Evolutionary conservation across 805 yeast species (phyloP).

Genomic region (Spathaspora gorwiae): DNA sequence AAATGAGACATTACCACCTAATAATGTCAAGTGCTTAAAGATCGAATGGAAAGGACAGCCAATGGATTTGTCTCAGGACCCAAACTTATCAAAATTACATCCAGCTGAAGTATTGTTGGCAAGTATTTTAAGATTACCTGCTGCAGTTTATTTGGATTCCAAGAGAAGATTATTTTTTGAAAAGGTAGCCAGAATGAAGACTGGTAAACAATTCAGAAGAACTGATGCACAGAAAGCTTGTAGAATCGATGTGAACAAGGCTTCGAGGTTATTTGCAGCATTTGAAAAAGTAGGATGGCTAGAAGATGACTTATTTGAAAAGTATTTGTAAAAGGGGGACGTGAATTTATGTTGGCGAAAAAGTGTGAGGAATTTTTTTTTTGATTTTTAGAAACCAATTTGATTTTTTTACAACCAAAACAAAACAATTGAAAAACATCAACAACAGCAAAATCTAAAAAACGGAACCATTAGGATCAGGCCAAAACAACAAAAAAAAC

Average conservation of each 20-base stretch:
- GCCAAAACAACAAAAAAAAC: no score
- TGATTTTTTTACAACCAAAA: no score
- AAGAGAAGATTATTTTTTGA: conserved; percentile 79
- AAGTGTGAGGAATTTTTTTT: no score
- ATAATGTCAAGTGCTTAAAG: conserved; percentile 63
- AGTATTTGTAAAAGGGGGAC: conserved; percentile 11
- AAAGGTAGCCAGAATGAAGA: conserved; percentile 70
- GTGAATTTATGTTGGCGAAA: no score
- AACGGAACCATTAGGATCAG: no score
- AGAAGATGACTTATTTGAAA: conserved; percentile 63
- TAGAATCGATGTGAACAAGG: conserved; percentile 94
- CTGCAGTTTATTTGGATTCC: conserved; percentile 68
- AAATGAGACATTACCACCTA: conserved; percentile 53
- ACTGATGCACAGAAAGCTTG: conserved; percentile 98
- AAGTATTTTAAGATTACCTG: conserved; percentile 82
- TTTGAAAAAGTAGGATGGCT: conserved; percentile 92
- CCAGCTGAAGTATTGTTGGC: conserved; percentile 90
- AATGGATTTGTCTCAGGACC: conserved; percentile 81
- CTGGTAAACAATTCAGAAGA: conserved; percentile 79
- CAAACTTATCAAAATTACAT: conserved; percentile 67
- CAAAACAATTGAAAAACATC: no score
- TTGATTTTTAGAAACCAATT: no score
- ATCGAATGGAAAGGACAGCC: conserved; percentile 99
- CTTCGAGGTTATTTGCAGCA: conserved; percentile 84
- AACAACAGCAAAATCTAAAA: no score